phyloP scores from a whole-genome alignment of 2,329 filamentous ascomycete species.

The Diaporthe aspalathi region DNA sequence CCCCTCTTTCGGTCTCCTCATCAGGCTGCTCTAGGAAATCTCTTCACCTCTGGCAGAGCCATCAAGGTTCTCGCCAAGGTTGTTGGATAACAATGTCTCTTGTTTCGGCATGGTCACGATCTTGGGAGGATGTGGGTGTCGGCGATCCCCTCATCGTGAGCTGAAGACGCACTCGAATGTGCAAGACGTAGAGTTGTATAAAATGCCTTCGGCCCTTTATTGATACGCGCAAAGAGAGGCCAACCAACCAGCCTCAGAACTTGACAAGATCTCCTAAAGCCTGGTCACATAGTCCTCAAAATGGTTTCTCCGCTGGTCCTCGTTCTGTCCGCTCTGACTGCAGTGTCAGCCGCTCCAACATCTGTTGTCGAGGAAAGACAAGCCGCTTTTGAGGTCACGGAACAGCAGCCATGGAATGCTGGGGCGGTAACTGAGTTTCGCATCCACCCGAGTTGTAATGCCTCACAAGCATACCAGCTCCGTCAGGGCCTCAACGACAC shows the following conservation, averaged over 20 bases:
- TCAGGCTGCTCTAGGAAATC: background rate
- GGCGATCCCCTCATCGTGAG: constrained; percentile 15
- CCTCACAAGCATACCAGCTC: constrained; percentile 68
- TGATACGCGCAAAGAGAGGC: background rate
- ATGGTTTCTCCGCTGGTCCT: constrained; percentile 13
- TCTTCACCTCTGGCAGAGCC: constrained; percentile 1
- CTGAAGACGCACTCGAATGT: background rate
- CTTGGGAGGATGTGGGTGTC: background rate
- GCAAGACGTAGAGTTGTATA: background rate
- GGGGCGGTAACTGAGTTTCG: constrained; percentile 47
- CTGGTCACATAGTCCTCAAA: background rate
- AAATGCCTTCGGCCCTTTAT: background rate
- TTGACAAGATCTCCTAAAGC: background rate
- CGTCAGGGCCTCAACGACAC: constrained; percentile 68
- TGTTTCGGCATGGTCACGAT: constrained; percentile 14
- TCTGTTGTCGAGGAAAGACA: constrained; percentile 17
- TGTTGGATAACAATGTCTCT: background rate
- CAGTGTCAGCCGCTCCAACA: constrained; percentile 5
- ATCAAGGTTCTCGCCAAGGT: constrained; percentile 23
- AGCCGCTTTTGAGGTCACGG: constrained; percentile 20
- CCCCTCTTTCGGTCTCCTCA: constrained; percentile 23
- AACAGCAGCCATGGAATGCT: constrained; percentile 27
- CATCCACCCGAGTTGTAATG: constrained; percentile 76
- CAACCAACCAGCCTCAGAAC: background rate
- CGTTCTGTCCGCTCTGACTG: constrained; percentile 3